Evolutionary conservation across 129 eudicot species (phyloP), one percentile per base, ranked within the genome.

Genomic region (Arctium minus): DNA sequence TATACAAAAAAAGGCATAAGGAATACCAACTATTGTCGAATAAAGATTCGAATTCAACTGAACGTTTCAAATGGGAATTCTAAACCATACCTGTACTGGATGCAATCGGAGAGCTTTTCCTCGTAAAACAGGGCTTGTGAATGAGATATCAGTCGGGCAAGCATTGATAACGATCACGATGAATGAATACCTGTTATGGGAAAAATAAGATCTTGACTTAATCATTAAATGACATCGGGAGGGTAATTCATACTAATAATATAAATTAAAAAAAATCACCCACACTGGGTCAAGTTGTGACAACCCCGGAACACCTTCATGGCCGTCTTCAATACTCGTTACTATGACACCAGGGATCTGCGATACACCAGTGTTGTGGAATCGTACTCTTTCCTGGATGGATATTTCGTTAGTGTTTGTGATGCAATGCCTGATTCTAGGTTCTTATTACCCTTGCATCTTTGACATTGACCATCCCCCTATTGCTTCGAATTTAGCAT

Each of bases 251-350:
- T 12, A 27, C 12, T 64, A n/a, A 29, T 35, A 71, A 50, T 73
- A 68, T 42, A 30, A 32, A 8, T 53, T 77, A 5, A 12, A n/a
- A 13, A 12, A 72, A 42, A 8, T 72, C 6, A 87, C 93, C 82
- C 71, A 96, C 99, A 79, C 35, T 42, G 90, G 94, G 89, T 96
- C 99, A 40, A 96, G 86, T 79, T 90, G 92, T 70, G 92, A 75
- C 72, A 96, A 87, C 73, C 97, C 97, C 0, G 92, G 91, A 70
- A 83, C 56, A 44, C 95, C 98, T 76, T 88, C 78, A 30, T 93
- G 86, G 70, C 98, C 99, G 88, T 96, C 99, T 87, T 96, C 94
- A 70, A 96, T 87, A 88, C 94, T 89, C 99, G 90, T 96, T 36
- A 91, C 92, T 83, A 96, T 96, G 84, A 93, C 87, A n/a, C 98